Evolutionary conservation across 495 filamentous ascomycete genomes (phyloP), one percentile per base, ranked within the genome.

Genomic region (Penicillium flavigenum): DNA sequence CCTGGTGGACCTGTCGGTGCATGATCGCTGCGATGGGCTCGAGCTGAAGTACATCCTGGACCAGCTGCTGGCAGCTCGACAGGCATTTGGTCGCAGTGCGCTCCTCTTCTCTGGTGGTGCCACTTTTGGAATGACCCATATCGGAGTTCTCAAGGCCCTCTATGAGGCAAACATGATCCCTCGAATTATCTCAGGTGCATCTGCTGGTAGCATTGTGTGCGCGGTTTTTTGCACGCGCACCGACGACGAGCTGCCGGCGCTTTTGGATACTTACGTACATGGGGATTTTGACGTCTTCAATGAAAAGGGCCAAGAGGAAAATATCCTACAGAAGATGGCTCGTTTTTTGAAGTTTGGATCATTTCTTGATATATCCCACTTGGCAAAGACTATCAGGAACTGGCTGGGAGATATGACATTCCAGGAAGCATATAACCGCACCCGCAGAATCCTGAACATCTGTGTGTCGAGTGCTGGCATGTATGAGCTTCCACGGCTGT

Each of bases 71-170:
- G 86, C 83, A 43, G 85, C 91, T 5, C 80, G 91, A 51, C 91
- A 96, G 69, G 88, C 90, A 9, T 98, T 92, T 69, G 93, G 93
- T 11, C 81, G 92, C 50, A 96, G 88, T 59, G 93, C 92, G 0
- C 72, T 97, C 54, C 77, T 96, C 2, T 79, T 97, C 19, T 96
- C 91, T 14, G 93, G 93, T 16, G 93, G 93, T 9, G 93, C 88
- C 0, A 97, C 91, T 1, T 93, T 96, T 70, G 93, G 93, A 26
- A 96, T 98, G 93, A 89, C 88, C 47, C 93, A 98, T 69, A 88
- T 97, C 58, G 93, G 93, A 2, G 92, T 97, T n/a, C 74, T 96
- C 59, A 96, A 96, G 63, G 81, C 88, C 5, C 80, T 98, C 16
- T 92, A 82, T 67, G 84, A 95, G 66, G 75, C 82, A 16, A 82